These are phyloP conservation scores for Tripidium arundinaceum DNA, from an alignment of 202 grass and related monocot species.

Conservation along the genomic window DNA sequence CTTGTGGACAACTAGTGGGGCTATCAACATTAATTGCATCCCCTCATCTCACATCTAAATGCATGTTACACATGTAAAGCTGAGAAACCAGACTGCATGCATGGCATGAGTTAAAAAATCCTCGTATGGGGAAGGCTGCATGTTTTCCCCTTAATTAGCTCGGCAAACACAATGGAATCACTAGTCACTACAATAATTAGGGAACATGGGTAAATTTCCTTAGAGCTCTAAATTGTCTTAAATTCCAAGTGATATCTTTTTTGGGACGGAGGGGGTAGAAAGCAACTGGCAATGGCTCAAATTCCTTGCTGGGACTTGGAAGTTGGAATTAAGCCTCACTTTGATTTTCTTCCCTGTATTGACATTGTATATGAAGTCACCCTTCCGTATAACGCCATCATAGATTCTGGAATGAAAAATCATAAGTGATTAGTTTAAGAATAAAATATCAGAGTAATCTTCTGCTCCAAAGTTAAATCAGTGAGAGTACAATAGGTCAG, in stretches of 20 bases:
- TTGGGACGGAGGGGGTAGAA: background rate
- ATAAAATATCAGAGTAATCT: constrained; percentile 19
- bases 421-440: constrained; percentile 22
- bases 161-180: background rate
- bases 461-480: constrained; percentile 15
- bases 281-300: background rate
- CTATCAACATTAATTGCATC: background rate
- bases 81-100: background rate
- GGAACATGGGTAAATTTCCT: background rate
- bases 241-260: background rate
- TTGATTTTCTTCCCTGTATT: constrained; percentile 98
- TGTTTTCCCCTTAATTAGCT: background rate
- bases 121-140: background rate
- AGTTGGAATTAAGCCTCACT: constrained; percentile 50
- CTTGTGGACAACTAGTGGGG: background rate
- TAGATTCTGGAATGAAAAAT: constrained; percentile 64
- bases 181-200: background rate
- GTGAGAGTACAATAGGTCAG: background rate
- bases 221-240: background rate
- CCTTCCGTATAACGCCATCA: constrained; percentile 88
- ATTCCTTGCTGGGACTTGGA: constrained; percentile 5
- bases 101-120: background rate
- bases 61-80: background rate
- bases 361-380: constrained; percentile 93
- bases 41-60: background rate